A percentile compares a stretch with the other conserved stretches of the same genome.
Evolutionary conservation across 1,284 basidiomycete species (phyloP).

Genomic region (Cutaneotrichosporon sp.): DNA sequence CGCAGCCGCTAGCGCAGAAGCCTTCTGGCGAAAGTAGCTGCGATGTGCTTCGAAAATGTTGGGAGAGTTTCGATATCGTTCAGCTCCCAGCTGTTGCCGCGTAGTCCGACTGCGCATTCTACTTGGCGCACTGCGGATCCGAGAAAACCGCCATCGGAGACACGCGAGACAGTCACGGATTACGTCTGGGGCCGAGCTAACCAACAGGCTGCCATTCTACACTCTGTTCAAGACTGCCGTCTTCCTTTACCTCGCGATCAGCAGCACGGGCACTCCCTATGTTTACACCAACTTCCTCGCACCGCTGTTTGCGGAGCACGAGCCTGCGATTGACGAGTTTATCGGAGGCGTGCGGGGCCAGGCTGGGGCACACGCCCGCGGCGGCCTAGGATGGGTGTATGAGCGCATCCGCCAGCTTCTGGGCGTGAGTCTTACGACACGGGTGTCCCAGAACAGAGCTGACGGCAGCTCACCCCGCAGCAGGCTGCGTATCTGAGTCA

Average conservation of each 20-base stretch:
- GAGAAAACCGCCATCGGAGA: no score
- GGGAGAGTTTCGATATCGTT: no score
- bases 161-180: no score
- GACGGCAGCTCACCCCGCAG: constrained; percentile 10
- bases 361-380: constrained; percentile 29
- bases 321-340: constrained; percentile 62
- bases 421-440: constrained; percentile 32
- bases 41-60: no score
- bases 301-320: constrained; percentile 63
- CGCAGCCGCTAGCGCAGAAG: no score
- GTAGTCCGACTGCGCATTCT: background rate
- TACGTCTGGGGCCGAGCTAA: no score
- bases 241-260: constrained; percentile 66
- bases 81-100: no score
- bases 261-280: constrained; percentile 70
- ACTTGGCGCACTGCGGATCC: background rate
- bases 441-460: background rate
- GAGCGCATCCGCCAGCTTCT: constrained; percentile 34
- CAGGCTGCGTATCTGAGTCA: constrained; percentile 9
- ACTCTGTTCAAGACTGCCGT: constrained; percentile 66
- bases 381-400: constrained; percentile 37
- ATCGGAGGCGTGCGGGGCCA: constrained; percentile 48
- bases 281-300: constrained; percentile 62
- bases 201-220: constrained; percentile 78
- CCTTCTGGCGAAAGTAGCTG: no score